Evolutionary conservation across 495 filamentous ascomycete genomes (phyloP), one percentile per base, ranked within the genome.

Genomic region (Aspergillus baeticus): DNA sequence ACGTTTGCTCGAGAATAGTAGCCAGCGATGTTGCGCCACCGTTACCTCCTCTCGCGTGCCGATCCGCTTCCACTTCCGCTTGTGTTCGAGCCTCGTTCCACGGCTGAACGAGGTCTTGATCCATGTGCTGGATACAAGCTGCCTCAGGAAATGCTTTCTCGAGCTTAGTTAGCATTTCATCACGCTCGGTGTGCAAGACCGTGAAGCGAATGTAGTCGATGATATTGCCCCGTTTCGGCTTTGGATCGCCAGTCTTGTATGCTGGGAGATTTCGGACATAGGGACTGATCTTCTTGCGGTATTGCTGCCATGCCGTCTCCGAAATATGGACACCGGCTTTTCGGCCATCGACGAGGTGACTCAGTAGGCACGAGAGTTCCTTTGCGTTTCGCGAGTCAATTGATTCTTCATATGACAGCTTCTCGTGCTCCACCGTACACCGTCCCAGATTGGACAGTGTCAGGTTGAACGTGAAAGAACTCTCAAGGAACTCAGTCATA

Each of bases 381-480:
- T 86, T 76, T 1, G 88, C 84, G 2, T 64, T 59, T 0, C 69
- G 51, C 29, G 84, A 77, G 38, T 78, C 63, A 11, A 93, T 84
- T 5, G 71, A 77, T 46, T 85, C 80, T 14, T 79, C 72, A 21
- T 96, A 96, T 36, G 82, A 83, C 1, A 89, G 63, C 21, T 76
- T 82, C 53, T 92, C 87, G 60, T 92, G 90, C 65, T 84, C 87
- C 3, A 81, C 78, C 0, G 91, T 95, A 61, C 86, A 92, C 13
- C 76, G 76, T 1, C 92, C 93, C 1, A 96, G 81, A 45, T 86
- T 80, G 22, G 78, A 84, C 10, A 79, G 71, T 36, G 81, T 77
- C 58, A 90, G 76, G 48, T 87, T 86, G 66, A 92, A 92, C 4
- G 72, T 62, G 59, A 91, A 87, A 0, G 75, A 73, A 39, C 75